Percentiles rank a stretch among this genome's conserved stretches.
Evolutionary conservation across 192 early-diverging fungal genomes (phyloP).

Genomic region (Gryganskiella cystojenkinii): DNA sequence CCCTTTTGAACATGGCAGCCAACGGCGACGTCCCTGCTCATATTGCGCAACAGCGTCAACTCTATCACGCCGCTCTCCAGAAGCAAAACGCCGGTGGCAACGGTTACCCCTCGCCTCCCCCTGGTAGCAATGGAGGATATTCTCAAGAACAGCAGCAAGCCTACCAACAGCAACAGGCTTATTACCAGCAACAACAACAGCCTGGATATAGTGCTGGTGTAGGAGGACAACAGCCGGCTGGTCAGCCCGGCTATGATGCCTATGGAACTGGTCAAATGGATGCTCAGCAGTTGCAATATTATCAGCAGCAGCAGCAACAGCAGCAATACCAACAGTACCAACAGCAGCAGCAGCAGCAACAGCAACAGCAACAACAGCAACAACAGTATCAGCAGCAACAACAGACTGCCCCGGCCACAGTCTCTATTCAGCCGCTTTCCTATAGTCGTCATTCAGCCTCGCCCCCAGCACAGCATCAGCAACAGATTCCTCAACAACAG

Average conservation of each 20-base stretch:
- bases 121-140: constrained; percentile 17
- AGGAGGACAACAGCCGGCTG: constrained; percentile 16
- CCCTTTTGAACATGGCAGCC: constrained; percentile 15
- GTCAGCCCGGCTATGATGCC: constrained; percentile 1
- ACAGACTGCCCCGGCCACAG: constrained; percentile 10
- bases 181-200: constrained; percentile 16
- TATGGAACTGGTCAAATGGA: constrained; percentile 6
- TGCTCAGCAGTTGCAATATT: constrained; percentile 23
- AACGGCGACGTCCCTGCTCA: constrained; percentile 39
- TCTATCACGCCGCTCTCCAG: constrained; percentile 36
- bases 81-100: constrained; percentile 36
- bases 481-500: constrained; percentile 3
- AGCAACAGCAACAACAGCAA: constrained; percentile 19
- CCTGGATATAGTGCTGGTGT: not conserved
- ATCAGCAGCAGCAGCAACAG: constrained; percentile 29
- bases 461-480: constrained; percentile 12
- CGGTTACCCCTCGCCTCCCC: constrained; percentile 6
- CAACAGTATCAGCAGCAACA: constrained; percentile 13
- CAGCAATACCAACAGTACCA: constrained; percentile 20
- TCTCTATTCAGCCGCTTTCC: constrained; percentile 38
- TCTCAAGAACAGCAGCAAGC: constrained; percentile 17
- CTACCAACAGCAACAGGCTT: constrained; percentile 19
- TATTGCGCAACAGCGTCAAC: constrained; percentile 34
- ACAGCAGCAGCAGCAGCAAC: constrained; percentile 17
- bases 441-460: constrained; percentile 15